Percentiles rank a stretch among this genome's conserved stretches.
phyloP scores from a whole-genome alignment of 345 rosid genomes.

The Crucihimalaya himalaica region DNA sequence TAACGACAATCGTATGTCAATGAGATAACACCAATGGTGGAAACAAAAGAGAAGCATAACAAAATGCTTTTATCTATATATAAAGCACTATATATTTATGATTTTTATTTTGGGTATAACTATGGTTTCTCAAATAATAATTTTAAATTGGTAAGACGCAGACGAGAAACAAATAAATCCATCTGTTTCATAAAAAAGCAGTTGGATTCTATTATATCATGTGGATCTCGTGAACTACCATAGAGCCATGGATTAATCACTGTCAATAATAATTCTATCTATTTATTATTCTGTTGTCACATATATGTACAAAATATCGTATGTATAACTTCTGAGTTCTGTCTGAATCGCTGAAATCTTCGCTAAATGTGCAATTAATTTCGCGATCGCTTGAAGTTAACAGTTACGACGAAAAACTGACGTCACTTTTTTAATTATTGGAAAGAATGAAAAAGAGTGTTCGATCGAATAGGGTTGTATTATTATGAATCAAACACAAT shows the following conservation, averaged over 20 bases:
- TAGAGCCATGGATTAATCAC: conserved; percentile 37
- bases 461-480: conserved; percentile 26
- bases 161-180: background rate
- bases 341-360: conserved; percentile 40
- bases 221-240: conserved; percentile 47
- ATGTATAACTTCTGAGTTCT: conserved; percentile 23
- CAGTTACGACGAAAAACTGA: conserved; percentile 24
- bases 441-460: conserved; percentile 20
- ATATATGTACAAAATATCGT: conserved; percentile 29
- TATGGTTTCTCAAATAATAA: conserved; percentile 2
- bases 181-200: conserved; percentile 22
- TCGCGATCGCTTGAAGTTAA: conserved; percentile 33
- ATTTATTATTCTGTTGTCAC: conserved; percentile 37
- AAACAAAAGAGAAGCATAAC: conserved; percentile 37
- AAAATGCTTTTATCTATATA: conserved; percentile 11
- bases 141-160: background rate
- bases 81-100: background rate
- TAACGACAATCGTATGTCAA: conserved; percentile 37
- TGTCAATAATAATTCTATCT: conserved; percentile 41
- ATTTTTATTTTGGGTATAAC: conserved; percentile 1
- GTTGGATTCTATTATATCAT: conserved; percentile 42
- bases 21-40: conserved; percentile 37
- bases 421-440: conserved; percentile 36
- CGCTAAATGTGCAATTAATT: conserved; percentile 37
- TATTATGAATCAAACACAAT: conserved; percentile 15